Evolutionary conservation across 768 basidiomycete species (phyloP).

Genomic region (Boletellus ananiceps): DNA sequence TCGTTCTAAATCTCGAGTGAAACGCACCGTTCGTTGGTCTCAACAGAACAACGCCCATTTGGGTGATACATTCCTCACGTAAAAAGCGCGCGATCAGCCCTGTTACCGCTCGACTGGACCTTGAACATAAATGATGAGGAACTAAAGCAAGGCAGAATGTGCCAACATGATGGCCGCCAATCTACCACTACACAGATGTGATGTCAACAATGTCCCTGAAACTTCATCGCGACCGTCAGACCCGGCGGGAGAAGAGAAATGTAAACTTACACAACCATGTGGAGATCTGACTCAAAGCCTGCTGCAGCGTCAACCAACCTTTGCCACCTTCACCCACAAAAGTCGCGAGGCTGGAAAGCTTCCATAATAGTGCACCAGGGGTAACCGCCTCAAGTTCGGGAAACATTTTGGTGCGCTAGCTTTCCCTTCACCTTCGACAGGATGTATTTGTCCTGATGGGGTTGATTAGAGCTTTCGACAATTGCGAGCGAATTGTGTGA

Average conservation of each 20-base stretch:
- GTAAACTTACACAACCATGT: constrained; percentile 12
- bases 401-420: constrained; percentile 7
- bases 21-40: constrained; percentile 11
- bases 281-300: constrained; percentile 19
- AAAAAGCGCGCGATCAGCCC: constrained; percentile 13
- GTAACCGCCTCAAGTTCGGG: constrained; percentile 15
- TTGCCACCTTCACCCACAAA: constrained; percentile 14
- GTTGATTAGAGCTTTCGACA: neutral
- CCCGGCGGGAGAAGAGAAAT: constrained; percentile 26
- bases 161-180: constrained; percentile 18
- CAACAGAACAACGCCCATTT: constrained; percentile 12
- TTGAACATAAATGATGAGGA: constrained; percentile 11
- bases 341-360: constrained; percentile 9
- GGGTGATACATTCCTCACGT: constrained; percentile 17
- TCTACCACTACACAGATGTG: constrained; percentile 17
- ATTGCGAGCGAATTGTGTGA: neutral
- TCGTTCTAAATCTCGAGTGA: constrained; percentile 16
- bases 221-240: constrained; percentile 12
- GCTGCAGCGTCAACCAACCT: constrained; percentile 8
- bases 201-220: constrained; percentile 23
- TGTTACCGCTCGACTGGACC: constrained; percentile 8
- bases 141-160: constrained; percentile 24
- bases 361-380: constrained; percentile 26
- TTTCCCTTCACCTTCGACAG: neutral
- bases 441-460: neutral